Base-by-base conservation (phyloP, 1,139 yeast species). In the Yamadazyma taylorii region DNA sequence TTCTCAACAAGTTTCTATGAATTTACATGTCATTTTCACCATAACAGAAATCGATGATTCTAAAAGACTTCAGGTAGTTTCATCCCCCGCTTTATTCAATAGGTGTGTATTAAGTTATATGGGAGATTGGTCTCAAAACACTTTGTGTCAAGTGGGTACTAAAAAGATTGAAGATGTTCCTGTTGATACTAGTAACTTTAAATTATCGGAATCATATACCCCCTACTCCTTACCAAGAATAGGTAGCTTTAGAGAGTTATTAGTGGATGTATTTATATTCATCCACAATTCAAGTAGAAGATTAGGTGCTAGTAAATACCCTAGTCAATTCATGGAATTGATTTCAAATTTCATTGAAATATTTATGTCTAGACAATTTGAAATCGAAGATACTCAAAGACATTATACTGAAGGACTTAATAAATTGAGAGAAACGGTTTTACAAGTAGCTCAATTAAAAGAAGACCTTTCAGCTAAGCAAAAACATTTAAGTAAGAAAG, bases 1-100 rank as follows among this genome's bases (percentile, higher is more conserved):
- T 51, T 77, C 81, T 0, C 60, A 66, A 19, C 84, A 84, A 47
- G 73, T 89, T 8, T 73, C 90, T 0, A 64, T 66, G 24, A 87
- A 89, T 47, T 63, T 92, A 24, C 97, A 92, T 56, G 90, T 90
- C 17, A 78, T 89, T 0, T 88, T 90, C 53, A 86, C 89, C 0
- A 75, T 88, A 49, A 76, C 79, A 42, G 83, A 82, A 10, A 74
- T 82, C 3, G 61, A 66, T 4, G 58, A 61, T 21, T 60, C 60
- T 1, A 52, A 63, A 1, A 59, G 49, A 23, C 56, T 65, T 2
- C 60, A 62, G 13, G 73, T 81, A 3, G 71, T 84, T 5, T 72
- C 90, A 0, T 90, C 97, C 0, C 96, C 97, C 0, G 97, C 98
- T 0, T 63, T 92, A 27, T 84, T 88, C 61, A 92, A 92, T 53